A percentile compares a stretch with the other conserved stretches of the same genome.
Evolutionary conservation across 2,329 filamentous ascomycete species (phyloP).

Genomic region (Colletotrichum trifolii): DNA sequence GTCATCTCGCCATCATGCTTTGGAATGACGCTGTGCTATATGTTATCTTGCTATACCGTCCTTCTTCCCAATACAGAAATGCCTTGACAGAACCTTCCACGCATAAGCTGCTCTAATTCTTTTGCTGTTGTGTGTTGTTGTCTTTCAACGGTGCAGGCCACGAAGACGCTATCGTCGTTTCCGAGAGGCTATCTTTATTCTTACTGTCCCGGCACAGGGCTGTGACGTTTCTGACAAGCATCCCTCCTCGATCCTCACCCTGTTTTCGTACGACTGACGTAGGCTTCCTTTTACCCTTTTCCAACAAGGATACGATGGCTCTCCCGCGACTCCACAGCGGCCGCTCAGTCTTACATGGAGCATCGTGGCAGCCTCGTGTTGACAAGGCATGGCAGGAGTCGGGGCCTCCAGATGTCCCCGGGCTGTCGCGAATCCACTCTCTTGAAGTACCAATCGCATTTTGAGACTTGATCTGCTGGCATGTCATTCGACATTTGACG

Average conservation of each 20-base stretch:
- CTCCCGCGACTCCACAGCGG: neutral
- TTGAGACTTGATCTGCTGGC: neutral
- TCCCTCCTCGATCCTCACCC: neutral
- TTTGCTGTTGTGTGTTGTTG: too few relatives aligned
- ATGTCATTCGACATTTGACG: slow-evolving; percentile 6
- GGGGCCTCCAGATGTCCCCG: slow-evolving; percentile 3
- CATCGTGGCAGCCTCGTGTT: neutral
- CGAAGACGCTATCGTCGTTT: neutral
- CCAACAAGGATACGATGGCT: neutral
- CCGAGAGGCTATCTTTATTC: neutral
- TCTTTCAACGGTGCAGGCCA: neutral
- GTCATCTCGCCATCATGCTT: too few relatives aligned
- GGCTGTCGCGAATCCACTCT: neutral
- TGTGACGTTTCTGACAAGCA: neutral
- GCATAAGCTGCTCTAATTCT: neutral
- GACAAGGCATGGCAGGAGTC: slow-evolving; percentile 4
- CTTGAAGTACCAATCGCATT: slow-evolving; percentile 29
- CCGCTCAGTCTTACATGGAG: neutral
- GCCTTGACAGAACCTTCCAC: slow-evolving; percentile 27
- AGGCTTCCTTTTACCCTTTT: neutral
- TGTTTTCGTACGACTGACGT: neutral
- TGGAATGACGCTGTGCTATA: neutral
- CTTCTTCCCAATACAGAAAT: neutral
- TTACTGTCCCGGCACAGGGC: neutral
- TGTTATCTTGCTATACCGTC: neutral